phyloP scores from a whole-genome alignment of 1,139 yeast species.

The Hansenula lynferdii region DNA sequence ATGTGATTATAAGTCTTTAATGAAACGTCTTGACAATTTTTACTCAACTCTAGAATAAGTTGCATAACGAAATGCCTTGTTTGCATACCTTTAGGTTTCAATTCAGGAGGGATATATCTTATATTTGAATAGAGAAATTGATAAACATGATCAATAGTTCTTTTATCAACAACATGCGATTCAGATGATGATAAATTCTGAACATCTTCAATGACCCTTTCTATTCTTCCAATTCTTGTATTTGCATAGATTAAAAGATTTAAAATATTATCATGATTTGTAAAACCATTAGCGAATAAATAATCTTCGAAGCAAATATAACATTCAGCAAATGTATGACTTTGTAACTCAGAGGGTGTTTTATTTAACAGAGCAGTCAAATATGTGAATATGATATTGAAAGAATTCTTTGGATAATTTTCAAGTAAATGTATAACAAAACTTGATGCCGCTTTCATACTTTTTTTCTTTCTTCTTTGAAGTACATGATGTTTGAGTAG shows the following conservation, averaged over 20 bases:
- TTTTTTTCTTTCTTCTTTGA: not conserved
- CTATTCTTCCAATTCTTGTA: not conserved
- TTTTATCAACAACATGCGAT: not conserved
- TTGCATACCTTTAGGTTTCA: not conserved
- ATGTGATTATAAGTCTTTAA: not conserved
- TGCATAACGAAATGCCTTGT: not conserved
- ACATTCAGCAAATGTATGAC: not conserved
- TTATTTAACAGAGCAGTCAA: not conserved
- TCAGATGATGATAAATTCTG: not conserved
- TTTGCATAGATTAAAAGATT: not conserved
- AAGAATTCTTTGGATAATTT: not conserved
- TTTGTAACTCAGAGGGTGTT: not conserved
- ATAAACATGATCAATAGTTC: not conserved
- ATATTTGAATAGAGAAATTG: not conserved
- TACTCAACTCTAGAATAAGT: not conserved
- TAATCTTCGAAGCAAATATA: not conserved
- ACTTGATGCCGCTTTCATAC: not conserved
- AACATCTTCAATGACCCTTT: not conserved
- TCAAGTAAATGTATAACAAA: not conserved
- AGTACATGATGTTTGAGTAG: not conserved
- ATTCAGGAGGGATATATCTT: not conserved
- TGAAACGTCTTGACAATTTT: not conserved
- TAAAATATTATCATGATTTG: not conserved
- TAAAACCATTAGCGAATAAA: not conserved
- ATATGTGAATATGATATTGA: not conserved